A percentile compares a stretch with the other conserved stretches of the same genome.
phyloP scores from a whole-genome alignment of 805 yeast species.

The Schwanniomyces yamadae region DNA sequence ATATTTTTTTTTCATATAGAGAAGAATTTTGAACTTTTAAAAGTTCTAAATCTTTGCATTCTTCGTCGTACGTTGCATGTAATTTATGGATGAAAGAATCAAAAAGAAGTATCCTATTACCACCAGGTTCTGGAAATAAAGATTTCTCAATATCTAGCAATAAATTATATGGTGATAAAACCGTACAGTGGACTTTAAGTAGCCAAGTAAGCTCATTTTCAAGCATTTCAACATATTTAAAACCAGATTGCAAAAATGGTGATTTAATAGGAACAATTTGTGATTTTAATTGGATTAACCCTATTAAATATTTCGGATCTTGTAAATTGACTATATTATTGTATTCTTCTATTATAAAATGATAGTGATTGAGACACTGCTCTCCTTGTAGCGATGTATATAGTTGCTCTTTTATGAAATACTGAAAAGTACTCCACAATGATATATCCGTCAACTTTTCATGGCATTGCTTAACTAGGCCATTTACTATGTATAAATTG shows the following conservation, averaged over 20 bases:
- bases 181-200: slow-evolving; percentile 3
- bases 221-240: too few species aligned
- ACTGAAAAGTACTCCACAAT: slow-evolving; percentile 20
- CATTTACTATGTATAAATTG: slow-evolving; percentile 2
- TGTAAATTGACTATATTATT: slow-evolving; percentile 7
- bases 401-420: slow-evolving; percentile 1
- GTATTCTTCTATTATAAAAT: slow-evolving; percentile 8
- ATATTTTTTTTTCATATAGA: too few species aligned
- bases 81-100: background rate
- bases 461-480: slow-evolving; percentile 12
- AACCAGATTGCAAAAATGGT: too few species aligned
- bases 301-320: too few species aligned
- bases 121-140: background rate
- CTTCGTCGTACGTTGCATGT: background rate
- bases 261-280: too few species aligned
- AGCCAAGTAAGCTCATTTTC: too few species aligned
- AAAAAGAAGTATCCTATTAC: background rate
- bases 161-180: slow-evolving; percentile 1
- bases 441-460: slow-evolving; percentile 20
- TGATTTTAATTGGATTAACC: too few species aligned
- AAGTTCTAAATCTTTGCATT: background rate
- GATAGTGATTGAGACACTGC: background rate
- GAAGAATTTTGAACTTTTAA: background rate
- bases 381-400: background rate
- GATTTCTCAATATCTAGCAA: background rate